Percentiles rank a stretch among this genome's conserved stretches.
These are phyloP conservation scores for Cardamine occulta DNA, from an alignment of 345 rosid genomes.

Conservation along the genomic window DNA sequence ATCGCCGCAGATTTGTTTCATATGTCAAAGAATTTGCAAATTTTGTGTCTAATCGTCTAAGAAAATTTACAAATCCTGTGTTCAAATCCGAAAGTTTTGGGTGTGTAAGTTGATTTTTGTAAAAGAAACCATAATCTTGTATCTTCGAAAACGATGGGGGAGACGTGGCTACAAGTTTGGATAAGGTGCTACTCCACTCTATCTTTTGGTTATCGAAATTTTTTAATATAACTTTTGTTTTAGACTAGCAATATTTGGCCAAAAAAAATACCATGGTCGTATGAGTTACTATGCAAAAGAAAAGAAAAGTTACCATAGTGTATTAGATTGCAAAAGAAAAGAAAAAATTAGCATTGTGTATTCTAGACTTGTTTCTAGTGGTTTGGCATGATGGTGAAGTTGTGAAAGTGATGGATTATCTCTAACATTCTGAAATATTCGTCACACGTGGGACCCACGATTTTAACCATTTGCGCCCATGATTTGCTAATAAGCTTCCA, in stretches of 20 bases:
- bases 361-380: background rate
- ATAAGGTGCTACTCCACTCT: background rate
- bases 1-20: background rate
- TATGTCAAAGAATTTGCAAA: no score
- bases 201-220: background rate
- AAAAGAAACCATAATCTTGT: background rate
- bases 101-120: no score
- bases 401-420: slow-evolving; percentile 5
- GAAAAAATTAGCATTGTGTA: background rate
- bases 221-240: background rate
- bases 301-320: no score
- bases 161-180: slow-evolving; percentile 20
- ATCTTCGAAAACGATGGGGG: background rate
- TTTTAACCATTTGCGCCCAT: background rate
- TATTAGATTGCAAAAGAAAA: background rate
- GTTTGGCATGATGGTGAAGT: slow-evolving; percentile 18
- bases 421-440: slow-evolving; percentile 26
- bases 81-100: no score
- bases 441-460: slow-evolving; percentile 21
- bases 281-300: no score
- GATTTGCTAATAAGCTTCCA: slow-evolving; percentile 7
- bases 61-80: no score
- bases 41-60: no score
- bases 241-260: background rate
- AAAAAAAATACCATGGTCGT: background rate